Evolutionary conservation across 257 asterid species (phyloP), one percentile per base, ranked within the genome.

Genomic region (Cinchona pubescens): DNA sequence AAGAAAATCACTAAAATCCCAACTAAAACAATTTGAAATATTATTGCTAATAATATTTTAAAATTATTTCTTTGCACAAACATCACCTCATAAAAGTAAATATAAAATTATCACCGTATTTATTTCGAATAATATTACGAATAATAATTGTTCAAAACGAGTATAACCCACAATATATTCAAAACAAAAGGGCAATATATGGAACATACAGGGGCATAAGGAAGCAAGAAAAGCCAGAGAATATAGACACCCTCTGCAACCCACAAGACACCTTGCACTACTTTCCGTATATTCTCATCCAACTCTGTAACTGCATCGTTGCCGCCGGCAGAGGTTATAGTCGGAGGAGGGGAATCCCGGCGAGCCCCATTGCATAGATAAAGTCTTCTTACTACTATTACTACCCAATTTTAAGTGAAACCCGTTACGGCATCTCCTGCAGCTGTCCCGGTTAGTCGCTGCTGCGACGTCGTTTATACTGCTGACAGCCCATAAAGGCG

Each of bases 171-270:
- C n/a, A n/a, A 42, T 3, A 4, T 1, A 66, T 2, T 2, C 35
- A n/a, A 1, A 30, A 23, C 32, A 40, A 2, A 32, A 60, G 40
- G 35, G 32, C 43, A 30, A 46, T 23, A 65, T 21, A 73, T 42
- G 59, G 10, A 51, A 38, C 89, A 82, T 85, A 94, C 97, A 46
- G 98, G 98, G 75, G 98, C 98, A 82, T 87, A 90, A 59, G 98
- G 97, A 64, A 94, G 97, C 69, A 92, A 83, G 87, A 92, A 94
- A 77, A 92, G 97, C 98, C 98, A 94, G 69, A 89, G 25, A 73
- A 92, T 80, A 59, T 94, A 94, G 69, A 87, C 87, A 14, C 90
- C 90, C 73, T 89, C 98, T 5, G 90, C 86, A 62, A 71, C 56
- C 98, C 98, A 94, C 48, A 94, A 78, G 46, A 79, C n/a, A 61